Evolutionary conservation across 2,329 filamentous ascomycete species (phyloP), one percentile per base, ranked within the genome.

Genomic region (Penicillium sp.): DNA sequence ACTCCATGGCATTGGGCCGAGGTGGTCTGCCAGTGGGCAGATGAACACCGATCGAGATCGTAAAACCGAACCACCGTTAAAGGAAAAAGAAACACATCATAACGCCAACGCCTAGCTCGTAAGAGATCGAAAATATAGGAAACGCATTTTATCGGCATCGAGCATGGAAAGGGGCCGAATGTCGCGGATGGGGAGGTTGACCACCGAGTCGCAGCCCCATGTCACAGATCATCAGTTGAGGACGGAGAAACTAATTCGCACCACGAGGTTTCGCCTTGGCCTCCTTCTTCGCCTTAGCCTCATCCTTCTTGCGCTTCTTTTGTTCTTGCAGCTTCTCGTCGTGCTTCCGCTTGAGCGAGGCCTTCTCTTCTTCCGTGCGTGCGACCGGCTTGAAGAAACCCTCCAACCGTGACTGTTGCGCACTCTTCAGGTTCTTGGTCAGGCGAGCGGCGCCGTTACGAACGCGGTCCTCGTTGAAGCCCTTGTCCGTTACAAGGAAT

Each of bases 311-410:
- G 81, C 93, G 96, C 85, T 98, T 98, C 82, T 94, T 97, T 78
- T 92, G 92, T 68, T 92, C 90, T 69, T 93, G 92, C 35, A 91
- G 83, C 81, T 96, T 96, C 79, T 93, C 91, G 54, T 98, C 94
- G 39, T 95, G 84, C 82, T 98, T 99, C 67, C 95, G 86, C 85
- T 99, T 99, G 71, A 96, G 81, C 43, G 78, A 88, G 55, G 89
- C 89, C 78, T 94, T 90, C 79, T 99, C 88, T 64, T 88, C 90
- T 0, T 93, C 90, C 0, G 93, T 92, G 82, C 94, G 96, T 62
- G 92, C 90, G 15, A 96, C 79, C 1, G 91, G 88, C 81, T 96
- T 97, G 84, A 99, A 99, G 81, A 99, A 99, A 0, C 95, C 95
- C 73, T 98, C 94, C 1, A 99, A 81, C 22, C 95, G 86, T 31